Conservation (phyloP, 2,329 filamentous ascomycete genomes). For the Fusarium sp. region DNA sequence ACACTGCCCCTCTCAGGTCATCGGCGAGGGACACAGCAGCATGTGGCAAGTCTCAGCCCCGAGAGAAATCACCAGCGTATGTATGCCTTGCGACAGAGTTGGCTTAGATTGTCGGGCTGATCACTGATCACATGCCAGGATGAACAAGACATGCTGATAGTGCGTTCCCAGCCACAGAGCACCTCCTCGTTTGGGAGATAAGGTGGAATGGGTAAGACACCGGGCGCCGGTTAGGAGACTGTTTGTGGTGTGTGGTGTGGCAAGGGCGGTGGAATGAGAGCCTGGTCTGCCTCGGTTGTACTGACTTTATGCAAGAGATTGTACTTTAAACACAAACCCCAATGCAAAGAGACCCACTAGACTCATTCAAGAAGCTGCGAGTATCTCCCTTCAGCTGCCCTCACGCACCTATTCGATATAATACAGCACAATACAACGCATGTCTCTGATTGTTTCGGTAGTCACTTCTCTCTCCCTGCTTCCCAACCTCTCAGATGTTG, state of each 20-base stretch:
- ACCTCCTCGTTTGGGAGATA: background rate
- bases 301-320: background rate
- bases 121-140: background rate
- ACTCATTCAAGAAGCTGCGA: background rate
- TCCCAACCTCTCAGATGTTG: background rate
- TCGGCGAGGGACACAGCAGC: background rate
- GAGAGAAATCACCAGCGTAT: background rate
- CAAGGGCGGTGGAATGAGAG: background rate
- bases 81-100: background rate
- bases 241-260: background rate
- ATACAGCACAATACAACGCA: background rate
- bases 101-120: background rate
- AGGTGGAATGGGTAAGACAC: background rate
- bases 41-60: slow-evolving; percentile 6
- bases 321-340: background rate
- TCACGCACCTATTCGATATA: background rate
- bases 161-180: background rate
- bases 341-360: background rate
- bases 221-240: background rate
- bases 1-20: background rate
- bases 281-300: background rate
- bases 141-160: background rate
- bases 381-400: background rate
- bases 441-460: background rate
- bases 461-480: background rate